Evolutionary conservation across 1,284 basidiomycete genomes (phyloP).

Genomic region (Afroboletus lepidellus): DNA sequence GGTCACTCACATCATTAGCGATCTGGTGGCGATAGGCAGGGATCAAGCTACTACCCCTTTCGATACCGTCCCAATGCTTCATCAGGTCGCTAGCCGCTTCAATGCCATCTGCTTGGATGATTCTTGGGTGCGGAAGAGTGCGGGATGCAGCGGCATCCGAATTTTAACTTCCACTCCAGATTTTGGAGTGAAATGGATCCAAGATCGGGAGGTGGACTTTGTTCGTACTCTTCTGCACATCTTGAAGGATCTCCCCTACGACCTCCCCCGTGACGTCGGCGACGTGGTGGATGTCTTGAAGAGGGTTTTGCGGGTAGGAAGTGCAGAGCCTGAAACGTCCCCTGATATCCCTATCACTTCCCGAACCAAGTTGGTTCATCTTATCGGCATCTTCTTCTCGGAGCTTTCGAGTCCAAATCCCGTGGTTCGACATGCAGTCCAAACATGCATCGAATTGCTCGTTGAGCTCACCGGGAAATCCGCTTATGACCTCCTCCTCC

Average conservation of each 20-base stretch:
- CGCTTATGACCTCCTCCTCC: conserved; percentile 77
- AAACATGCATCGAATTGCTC: conserved; percentile 80
- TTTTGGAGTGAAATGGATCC: conserved; percentile 79
- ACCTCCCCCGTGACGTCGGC: conserved; percentile 82
- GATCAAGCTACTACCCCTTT: conserved; percentile 45
- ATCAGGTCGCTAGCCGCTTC: conserved; percentile 80
- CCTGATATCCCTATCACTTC: conserved; percentile 42
- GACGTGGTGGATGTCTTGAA: conserved; percentile 80
- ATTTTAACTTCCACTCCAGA: conserved; percentile 74
- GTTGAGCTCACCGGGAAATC: conserved; percentile 74
- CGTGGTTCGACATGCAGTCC: conserved; percentile 83
- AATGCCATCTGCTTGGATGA: conserved; percentile 86
- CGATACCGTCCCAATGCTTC: conserved; percentile 65
- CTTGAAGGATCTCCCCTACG: conserved; percentile 93
- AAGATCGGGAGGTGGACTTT: conserved; percentile 89
- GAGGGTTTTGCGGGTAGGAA: conserved; percentile 74
- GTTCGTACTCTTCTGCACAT: conserved; percentile 91
- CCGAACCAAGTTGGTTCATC: conserved; percentile 55
- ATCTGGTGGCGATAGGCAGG: conserved; percentile 60
- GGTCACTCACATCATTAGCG: conserved; percentile 61
- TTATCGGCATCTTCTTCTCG: conserved; percentile 85
- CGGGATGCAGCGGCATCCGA: conserved; percentile 82
- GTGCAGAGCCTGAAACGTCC: conserved; percentile 47
- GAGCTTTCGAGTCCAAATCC: conserved; percentile 89
- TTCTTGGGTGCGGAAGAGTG: conserved; percentile 83